Evolutionary conservation across 1,139 yeast genomes (phyloP).

Genomic region (Debaryomyces sp.): DNA sequence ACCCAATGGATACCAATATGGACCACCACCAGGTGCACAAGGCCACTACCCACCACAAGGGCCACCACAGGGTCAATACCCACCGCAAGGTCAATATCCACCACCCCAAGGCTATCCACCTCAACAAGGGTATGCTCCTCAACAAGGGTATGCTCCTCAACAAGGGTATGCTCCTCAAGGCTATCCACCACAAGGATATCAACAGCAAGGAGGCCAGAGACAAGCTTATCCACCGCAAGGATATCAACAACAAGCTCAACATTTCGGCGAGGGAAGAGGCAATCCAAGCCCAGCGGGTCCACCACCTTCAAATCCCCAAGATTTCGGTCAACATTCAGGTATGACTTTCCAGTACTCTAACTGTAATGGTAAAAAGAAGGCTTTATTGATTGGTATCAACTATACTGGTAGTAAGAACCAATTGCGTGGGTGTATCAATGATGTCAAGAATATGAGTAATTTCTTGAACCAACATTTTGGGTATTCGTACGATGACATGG

Average conservation of each 20-base stretch:
- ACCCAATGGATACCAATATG: constrained; percentile 10
- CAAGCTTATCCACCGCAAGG: not conserved
- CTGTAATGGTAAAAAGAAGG: constrained; percentile 78
- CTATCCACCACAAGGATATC: constrained; percentile 11
- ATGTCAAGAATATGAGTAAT: constrained; percentile 63
- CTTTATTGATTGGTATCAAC: constrained; percentile 83
- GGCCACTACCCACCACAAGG: constrained; percentile 18
- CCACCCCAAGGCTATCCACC: too few relatives aligned
- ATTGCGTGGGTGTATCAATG: constrained; percentile 86
- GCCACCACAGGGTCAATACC: not conserved
- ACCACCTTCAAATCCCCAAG: constrained; percentile 38
- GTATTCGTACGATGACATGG: constrained; percentile 77
- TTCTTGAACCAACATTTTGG: constrained; percentile 64
- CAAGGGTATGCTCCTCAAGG: constrained; percentile 19
- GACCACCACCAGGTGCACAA: constrained; percentile 16
- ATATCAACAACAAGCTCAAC: constrained; percentile 8
- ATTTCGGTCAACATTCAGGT: constrained; percentile 32
- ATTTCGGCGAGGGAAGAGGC: constrained; percentile 8
- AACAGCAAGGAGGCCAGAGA: not conserved
- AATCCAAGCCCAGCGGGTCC: constrained; percentile 17
- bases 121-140: constrained; percentile 12
- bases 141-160: too few relatives aligned
- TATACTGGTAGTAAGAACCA: constrained; percentile 74
- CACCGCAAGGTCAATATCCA: constrained; percentile 15
- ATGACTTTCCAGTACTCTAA: constrained; percentile 68